phyloP scores from a whole-genome alignment of 2,329 filamentous ascomycete genomes.

The Ophiocordyceps unilateralis region DNA sequence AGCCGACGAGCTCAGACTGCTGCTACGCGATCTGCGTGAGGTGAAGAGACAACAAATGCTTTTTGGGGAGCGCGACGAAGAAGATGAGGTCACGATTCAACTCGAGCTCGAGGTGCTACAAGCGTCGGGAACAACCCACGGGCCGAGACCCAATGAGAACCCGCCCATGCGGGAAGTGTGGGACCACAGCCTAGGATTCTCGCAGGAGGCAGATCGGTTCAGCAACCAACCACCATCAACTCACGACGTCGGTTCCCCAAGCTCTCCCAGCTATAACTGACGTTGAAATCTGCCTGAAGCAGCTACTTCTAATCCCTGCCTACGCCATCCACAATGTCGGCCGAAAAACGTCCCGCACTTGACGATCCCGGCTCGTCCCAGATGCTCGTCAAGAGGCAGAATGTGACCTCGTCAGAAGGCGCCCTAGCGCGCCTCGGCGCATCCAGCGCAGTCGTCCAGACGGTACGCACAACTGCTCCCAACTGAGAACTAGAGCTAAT shows the following conservation, averaged over 20 bases:
- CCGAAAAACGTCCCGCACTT: conserved; percentile 82
- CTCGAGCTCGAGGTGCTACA: not conserved
- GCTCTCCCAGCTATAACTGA: not conserved
- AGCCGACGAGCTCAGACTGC: not conserved
- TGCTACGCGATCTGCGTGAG: too few species aligned
- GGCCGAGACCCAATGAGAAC: conserved; percentile 15
- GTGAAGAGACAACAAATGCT: too few species aligned
- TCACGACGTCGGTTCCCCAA: not conserved
- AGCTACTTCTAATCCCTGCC: too few species aligned
- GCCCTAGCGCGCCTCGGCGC: conserved; percentile 34
- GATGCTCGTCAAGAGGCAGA: conserved; percentile 79
- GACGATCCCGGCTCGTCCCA: conserved; percentile 66
- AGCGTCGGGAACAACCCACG: conserved; percentile 16
- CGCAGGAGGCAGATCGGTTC: not conserved
- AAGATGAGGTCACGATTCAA: not conserved
- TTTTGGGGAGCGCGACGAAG: too few species aligned
- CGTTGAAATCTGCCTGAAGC: too few species aligned
- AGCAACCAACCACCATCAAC: not conserved
- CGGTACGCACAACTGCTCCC: conserved; percentile 19
- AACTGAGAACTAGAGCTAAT: not conserved
- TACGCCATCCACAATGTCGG: conserved; percentile 54
- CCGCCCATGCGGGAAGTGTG: not conserved
- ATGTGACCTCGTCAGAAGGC: conserved; percentile 33
- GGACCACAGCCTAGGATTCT: not conserved
- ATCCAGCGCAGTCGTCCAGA: conserved; percentile 30